A percentile compares a stretch with the other conserved stretches of the same genome.
Evolutionary conservation across 805 yeast species (phyloP).

Genomic region (Kluyveromyces lactis): DNA sequence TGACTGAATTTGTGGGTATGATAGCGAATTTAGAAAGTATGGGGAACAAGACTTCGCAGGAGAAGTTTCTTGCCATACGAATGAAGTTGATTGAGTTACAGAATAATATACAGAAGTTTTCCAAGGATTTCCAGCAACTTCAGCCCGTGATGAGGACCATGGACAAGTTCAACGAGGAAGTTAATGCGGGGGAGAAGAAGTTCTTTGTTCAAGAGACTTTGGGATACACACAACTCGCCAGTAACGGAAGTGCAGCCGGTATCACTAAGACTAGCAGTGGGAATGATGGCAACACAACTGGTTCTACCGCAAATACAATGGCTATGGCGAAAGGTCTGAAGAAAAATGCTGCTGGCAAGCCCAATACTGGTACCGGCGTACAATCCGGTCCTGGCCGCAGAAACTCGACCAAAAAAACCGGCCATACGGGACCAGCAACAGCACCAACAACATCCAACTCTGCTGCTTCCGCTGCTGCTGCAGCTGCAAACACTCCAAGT

Average conservation of each 20-base stretch:
- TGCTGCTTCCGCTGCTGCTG: no score
- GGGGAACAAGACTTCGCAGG: slow-evolving; percentile 11
- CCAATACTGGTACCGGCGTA: no score
- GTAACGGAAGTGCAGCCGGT: neutral
- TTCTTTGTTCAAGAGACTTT: slow-evolving; percentile 2
- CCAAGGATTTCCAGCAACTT: slow-evolving; percentile 15
- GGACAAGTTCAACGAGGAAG: slow-evolving; percentile 12
- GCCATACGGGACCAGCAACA: no score
- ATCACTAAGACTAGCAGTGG: slow-evolving; percentile 4
- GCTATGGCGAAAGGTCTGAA: slow-evolving; percentile 7
- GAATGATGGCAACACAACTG: neutral
- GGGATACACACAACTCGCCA: neutral
- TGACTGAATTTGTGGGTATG: slow-evolving; percentile 21
- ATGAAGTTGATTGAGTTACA: slow-evolving; percentile 15
- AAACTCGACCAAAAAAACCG: no score
- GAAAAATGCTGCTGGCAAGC: no score
- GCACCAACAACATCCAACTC: no score
- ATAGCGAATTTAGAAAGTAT: slow-evolving; percentile 16
- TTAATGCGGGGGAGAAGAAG: neutral
- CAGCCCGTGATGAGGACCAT: slow-evolving; percentile 22
- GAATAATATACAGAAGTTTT: slow-evolving; percentile 17
- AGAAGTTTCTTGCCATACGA: slow-evolving; percentile 16
- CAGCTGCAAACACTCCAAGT: slow-evolving; percentile 2
- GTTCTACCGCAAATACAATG: slow-evolving; percentile 12
- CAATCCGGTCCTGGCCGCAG: no score